These are phyloP conservation scores for Pichia heedii DNA, from an alignment of 805 yeast genomes.

Conservation along the genomic window DNA sequence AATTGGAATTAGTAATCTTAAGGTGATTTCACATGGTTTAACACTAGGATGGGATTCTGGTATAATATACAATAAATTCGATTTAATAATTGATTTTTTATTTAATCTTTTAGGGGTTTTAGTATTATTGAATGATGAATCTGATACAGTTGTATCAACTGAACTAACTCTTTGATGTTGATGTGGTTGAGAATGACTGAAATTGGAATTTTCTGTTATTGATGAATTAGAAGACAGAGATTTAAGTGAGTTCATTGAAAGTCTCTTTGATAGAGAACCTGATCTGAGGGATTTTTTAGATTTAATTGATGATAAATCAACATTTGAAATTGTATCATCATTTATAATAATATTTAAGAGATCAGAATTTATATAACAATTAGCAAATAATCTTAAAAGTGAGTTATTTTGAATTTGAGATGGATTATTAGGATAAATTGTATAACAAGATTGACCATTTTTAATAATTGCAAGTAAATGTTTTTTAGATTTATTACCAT, in stretches of 20 bases:
- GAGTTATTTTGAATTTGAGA: slow-evolving; percentile 50
- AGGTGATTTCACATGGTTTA: slow-evolving; percentile 61
- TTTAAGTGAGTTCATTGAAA: slow-evolving; percentile 20
- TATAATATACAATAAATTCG: slow-evolving; percentile 33
- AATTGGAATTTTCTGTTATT: not conserved
- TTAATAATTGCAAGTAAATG: slow-evolving; percentile 42
- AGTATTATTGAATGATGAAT: slow-evolving; percentile 17
- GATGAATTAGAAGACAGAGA: not conserved
- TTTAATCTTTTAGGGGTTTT: slow-evolving; percentile 17
- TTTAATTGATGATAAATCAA: slow-evolving; percentile 2
- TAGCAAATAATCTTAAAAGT: slow-evolving; percentile 47
- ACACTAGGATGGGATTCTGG: slow-evolving; percentile 71
- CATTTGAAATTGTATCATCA: slow-evolving; percentile 17
- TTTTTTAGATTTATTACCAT: slow-evolving; percentile 41
- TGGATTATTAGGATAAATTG: slow-evolving; percentile 52
- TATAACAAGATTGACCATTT: slow-evolving; percentile 36
- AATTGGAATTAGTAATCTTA: slow-evolving; percentile 58
- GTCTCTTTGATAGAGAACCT: slow-evolving; percentile 17
- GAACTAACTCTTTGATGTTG: slow-evolving; percentile 21
- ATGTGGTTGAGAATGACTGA: slow-evolving; percentile 6
- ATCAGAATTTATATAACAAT: slow-evolving; percentile 37
- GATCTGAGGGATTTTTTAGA: slow-evolving; percentile 13
- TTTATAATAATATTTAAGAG: slow-evolving; percentile 12
- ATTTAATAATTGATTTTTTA: slow-evolving; percentile 17
- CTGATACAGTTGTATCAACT: slow-evolving; percentile 19